These are phyloP conservation scores for Citeromyces nyonsensis DNA, from an alignment of 805 yeast genomes.

Conservation along the genomic window DNA sequence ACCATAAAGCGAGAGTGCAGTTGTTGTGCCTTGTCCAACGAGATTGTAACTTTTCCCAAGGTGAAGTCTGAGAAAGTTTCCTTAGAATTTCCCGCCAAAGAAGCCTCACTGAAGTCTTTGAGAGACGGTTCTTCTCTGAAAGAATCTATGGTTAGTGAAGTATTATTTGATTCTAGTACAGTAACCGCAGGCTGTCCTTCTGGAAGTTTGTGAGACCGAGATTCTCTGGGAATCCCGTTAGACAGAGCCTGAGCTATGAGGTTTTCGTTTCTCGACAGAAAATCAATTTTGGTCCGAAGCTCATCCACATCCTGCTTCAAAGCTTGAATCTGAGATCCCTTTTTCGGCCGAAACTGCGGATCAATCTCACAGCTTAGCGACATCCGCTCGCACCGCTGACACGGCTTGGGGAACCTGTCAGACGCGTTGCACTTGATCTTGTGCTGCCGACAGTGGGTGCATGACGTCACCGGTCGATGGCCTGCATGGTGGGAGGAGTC, in stretches of 20 bases:
- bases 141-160: background rate
- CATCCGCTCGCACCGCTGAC: constrained; percentile 73
- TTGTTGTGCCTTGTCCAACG: constrained; percentile 52
- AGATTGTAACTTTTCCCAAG: constrained; percentile 60
- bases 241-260: constrained; percentile 49
- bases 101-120: background rate
- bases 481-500: constrained; percentile 21
- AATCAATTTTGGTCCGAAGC: constrained; percentile 55
- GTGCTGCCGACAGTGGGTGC: constrained; percentile 90
- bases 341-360: constrained; percentile 82
- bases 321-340: constrained; percentile 80
- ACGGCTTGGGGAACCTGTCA: constrained; percentile 66
- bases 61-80: constrained; percentile 40
- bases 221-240: constrained; percentile 9
- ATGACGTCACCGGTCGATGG: constrained; percentile 82
- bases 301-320: constrained; percentile 78
- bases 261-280: constrained; percentile 48
- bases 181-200: background rate
- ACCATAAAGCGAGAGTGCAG: constrained; percentile 56
- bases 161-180: background rate
- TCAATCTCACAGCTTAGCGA: constrained; percentile 74
- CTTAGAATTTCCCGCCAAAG: constrained; percentile 4
- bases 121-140: background rate
- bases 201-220: constrained; percentile 2
- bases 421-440: constrained; percentile 88